Evolutionary conservation across 2,329 filamentous ascomycete genomes (phyloP), one percentile per base, ranked within the genome.

Genomic region (Aureobasidium sp.): DNA sequence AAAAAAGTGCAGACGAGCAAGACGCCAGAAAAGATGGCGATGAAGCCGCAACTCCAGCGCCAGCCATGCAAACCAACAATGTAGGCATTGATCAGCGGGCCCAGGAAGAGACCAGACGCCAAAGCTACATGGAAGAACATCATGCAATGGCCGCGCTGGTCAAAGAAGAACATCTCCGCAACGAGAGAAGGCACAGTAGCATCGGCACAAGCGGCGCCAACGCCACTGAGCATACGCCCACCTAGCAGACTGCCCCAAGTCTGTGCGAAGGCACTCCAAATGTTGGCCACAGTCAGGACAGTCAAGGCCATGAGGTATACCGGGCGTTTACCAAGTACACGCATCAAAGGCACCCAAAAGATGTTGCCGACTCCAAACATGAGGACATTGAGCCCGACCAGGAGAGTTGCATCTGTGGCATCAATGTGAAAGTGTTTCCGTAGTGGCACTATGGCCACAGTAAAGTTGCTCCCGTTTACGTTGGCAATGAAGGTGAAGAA

Each of bases 401-500:
- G 62, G 14, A 64, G 68, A 14, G 68, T 68, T 1, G 70, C 66
- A 34, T 65, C 63, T 7, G 63, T 69, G 7, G 58, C 29, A 34
- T 61, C 65, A n/a, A 63, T 66, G 17, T 66, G 62, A 61, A 72
- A 75, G 29, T 75, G 69, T 41, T 70, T 66, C 36, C 67, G 64
- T 1, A 76, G 66, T 3, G 72, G 68, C 39, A 70, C 62, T 11
- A 71, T 69, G 3, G 74, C 73, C 20, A 76, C 72, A 12, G 73
- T 74, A 65, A 75, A 75, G 55, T 74, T 75, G 49, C 70, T 73
- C 22, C 70, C 69, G 62, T 76, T 76, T 57, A 74, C 70, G 53
- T 74, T 75, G 61, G 74, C 73, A 8, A 76, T 70, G 63, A 76
- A 76, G 7, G 72, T 74, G 66, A 75, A 76, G 59, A 71, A 70